Percentiles rank a stretch among this genome's conserved stretches.
These are phyloP conservation scores for Melampsora americana DNA, from an alignment of 1,284 basidiomycete species.

Conservation along the genomic window DNA sequence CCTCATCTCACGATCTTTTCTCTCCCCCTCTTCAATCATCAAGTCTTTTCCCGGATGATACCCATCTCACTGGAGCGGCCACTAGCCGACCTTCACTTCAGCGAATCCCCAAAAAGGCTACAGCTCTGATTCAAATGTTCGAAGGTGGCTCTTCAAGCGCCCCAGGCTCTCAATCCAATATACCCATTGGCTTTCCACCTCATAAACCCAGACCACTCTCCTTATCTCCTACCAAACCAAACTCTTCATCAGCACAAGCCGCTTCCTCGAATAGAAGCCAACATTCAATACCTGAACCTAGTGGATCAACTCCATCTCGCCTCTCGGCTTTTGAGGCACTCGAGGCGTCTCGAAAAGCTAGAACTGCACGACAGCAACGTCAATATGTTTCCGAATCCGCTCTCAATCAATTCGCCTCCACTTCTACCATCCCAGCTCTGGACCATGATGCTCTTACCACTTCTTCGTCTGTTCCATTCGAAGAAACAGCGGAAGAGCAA, in stretches of 20 bases:
- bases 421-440: too few species aligned
- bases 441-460: not conserved
- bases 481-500: conserved; percentile 14
- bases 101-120: conserved; percentile 40
- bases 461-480: not conserved
- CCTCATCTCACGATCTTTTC: conserved; percentile 3
- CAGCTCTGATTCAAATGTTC: conserved; percentile 37
- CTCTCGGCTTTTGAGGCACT: not conserved
- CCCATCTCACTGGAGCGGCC: not conserved
- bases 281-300: conserved; percentile 12
- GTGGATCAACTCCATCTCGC: conserved; percentile 7
- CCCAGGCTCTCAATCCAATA: not conserved
- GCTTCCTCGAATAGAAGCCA: not conserved
- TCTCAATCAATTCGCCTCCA: not conserved
- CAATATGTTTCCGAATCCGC: conserved; percentile 2
- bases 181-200: conserved; percentile 15
- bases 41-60: not conserved
- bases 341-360: not conserved
- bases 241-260: not conserved
- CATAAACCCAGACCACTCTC: conserved; percentile 10
- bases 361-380: not conserved
- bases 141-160: conserved; percentile 9
- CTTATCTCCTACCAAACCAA: conserved; percentile 1
- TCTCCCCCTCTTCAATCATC: not conserved
- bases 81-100: conserved; percentile 20